phyloP scores from a whole-genome alignment of 495 filamentous ascomycete species.

The Hypoxylon intermedium region DNA sequence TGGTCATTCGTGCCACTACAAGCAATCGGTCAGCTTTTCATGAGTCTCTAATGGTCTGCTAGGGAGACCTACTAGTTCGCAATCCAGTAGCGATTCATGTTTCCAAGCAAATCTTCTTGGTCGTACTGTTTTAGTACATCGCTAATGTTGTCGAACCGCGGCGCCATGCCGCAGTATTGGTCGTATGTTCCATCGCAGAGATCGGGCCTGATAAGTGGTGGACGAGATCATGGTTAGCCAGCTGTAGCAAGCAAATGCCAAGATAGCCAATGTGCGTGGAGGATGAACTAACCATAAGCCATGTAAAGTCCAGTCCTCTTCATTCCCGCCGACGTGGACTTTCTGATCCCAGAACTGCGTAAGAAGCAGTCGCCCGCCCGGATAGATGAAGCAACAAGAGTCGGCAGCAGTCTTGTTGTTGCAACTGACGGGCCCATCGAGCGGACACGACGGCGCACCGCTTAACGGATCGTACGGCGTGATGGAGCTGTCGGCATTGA shows the following conservation, averaged over 20 bases:
- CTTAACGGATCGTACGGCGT: slow-evolving; percentile 47
- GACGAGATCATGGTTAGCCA: not conserved
- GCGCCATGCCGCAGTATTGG: slow-evolving; percentile 70
- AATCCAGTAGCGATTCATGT: slow-evolving; percentile 83
- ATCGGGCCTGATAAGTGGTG: slow-evolving; percentile 74
- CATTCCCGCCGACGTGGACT: slow-evolving; percentile 69
- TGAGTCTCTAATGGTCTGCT: not conserved
- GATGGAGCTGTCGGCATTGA: slow-evolving; percentile 23
- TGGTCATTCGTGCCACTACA: slow-evolving; percentile 64
- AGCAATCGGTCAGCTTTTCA: slow-evolving; percentile 4
- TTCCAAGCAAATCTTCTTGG: slow-evolving; percentile 66
- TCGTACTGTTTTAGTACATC: slow-evolving; percentile 68
- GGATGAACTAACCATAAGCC: slow-evolving; percentile 68
- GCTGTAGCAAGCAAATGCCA: too few species aligned
- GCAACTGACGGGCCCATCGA: slow-evolving; percentile 58
- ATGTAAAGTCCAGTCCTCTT: slow-evolving; percentile 85
- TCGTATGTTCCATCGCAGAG: slow-evolving; percentile 83
- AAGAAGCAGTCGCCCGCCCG: slow-evolving; percentile 77
- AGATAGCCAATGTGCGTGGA: too few species aligned
- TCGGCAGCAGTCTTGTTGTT: slow-evolving; percentile 57
- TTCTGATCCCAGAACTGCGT: slow-evolving; percentile 89
- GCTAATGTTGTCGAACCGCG: slow-evolving; percentile 75
- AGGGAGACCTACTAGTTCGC: slow-evolving; percentile 49
- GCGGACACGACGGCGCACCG: slow-evolving; percentile 49
- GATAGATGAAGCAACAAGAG: slow-evolving; percentile 83